phyloP scores from a whole-genome alignment of 257 asterid species.

The Mitragyna speciosa region DNA sequence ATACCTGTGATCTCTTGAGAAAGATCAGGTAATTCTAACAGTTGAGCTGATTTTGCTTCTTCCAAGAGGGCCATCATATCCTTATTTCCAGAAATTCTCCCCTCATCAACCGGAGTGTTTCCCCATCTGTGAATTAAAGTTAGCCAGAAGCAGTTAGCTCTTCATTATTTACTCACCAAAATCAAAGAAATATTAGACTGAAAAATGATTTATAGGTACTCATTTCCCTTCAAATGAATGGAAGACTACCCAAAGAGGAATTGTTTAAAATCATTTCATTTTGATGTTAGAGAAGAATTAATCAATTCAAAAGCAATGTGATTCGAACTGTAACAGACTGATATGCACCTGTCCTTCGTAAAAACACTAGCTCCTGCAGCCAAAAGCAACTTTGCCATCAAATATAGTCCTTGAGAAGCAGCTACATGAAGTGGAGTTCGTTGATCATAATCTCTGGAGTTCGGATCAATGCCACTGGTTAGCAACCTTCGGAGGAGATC shows the following conservation, averaged over 20 bases:
- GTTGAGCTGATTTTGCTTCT: constrained; percentile 57
- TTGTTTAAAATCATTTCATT: not conserved
- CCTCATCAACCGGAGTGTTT: constrained; percentile 83
- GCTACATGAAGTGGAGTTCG: constrained; percentile 89
- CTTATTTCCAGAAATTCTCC: constrained; percentile 64
- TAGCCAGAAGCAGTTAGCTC: constrained; percentile 17
- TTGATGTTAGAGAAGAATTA: not conserved
- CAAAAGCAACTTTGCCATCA: constrained; percentile 75
- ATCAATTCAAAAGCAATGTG: not conserved
- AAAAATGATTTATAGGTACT: not conserved
- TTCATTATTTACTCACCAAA: not conserved
- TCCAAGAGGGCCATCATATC: constrained; percentile 63
- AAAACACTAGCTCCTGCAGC: constrained; percentile 89
- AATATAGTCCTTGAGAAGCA: constrained; percentile 67
- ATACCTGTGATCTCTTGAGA: constrained; percentile 56
- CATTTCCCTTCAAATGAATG: not conserved
- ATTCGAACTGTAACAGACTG: not conserved
- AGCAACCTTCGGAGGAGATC: constrained; percentile 69
- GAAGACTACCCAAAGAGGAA: not conserved
- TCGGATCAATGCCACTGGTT: constrained; percentile 69
- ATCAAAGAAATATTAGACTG: not conserved
- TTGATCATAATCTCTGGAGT: constrained; percentile 66
- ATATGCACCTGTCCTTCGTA: constrained; percentile 68
- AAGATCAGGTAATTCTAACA: constrained; percentile 40
- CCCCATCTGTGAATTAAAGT: constrained; percentile 63